Evolutionary conservation across 2,329 filamentous ascomycete species (phyloP).

Genomic region (Aspergillus costaricaensis): DNA sequence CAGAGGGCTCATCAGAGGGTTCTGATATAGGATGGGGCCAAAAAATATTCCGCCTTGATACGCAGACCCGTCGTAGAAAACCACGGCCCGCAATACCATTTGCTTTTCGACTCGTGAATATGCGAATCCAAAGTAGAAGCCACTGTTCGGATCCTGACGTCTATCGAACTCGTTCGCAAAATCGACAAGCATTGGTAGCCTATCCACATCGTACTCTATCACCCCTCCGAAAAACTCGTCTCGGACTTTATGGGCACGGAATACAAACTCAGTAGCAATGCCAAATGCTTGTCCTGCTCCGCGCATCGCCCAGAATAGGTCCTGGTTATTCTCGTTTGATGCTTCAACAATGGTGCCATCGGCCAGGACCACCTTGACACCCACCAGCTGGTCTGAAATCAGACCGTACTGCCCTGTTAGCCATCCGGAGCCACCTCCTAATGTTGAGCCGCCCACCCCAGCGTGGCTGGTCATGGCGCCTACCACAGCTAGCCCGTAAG

Average conservation of each 20-base stretch:
- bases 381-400: background rate
- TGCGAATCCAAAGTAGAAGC: slow-evolving; percentile 14
- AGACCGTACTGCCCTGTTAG: background rate
- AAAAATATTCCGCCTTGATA: slow-evolving; percentile 7
- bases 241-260: slow-evolving; percentile 9
- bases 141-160: slow-evolving; percentile 13
- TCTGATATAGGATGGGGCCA: background rate
- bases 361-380: slow-evolving; percentile 1
- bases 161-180: slow-evolving; percentile 14
- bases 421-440: background rate
- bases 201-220: slow-evolving; percentile 6
- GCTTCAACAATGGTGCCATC: slow-evolving; percentile 38
- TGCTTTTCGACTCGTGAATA: background rate
- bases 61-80: slow-evolving; percentile 8
- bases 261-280: slow-evolving; percentile 45
- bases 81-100: background rate
- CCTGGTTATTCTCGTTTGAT: slow-evolving; percentile 46
- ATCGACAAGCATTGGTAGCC: slow-evolving; percentile 7
- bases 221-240: slow-evolving; percentile 3
- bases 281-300: slow-evolving; percentile 48
- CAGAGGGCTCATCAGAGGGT: background rate
- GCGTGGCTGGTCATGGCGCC: background rate
- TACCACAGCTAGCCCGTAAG: background rate
- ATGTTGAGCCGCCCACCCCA: background rate
- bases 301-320: slow-evolving; percentile 51